Base-by-base conservation (phyloP, 495 filamentous ascomycete genomes). In the Talaromyces nanjingensis region DNA sequence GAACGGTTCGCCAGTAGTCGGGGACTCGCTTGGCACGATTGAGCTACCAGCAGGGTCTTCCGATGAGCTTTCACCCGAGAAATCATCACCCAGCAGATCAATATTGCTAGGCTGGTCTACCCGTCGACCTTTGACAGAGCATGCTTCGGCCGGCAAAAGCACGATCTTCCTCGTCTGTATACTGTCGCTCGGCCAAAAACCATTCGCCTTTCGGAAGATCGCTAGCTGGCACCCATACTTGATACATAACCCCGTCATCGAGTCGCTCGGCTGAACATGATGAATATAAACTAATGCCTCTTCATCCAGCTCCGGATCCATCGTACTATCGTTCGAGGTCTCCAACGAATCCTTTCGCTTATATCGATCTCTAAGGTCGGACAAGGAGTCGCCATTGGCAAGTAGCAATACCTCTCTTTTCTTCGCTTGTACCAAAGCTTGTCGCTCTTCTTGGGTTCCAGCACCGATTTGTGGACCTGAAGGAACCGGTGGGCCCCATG, bases 111-210 rank as follows among this genome's bases (percentile, higher is more conserved):
- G 49, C 25, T 66, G 63, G 31, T 59, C 65, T 39, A 77, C 60
- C 33, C 76, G 76, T 47, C 87, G 83, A 11, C 94, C 94, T 69
- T 92, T 93, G 39, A 92, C 83, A 24, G 86, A 86, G 72, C 94
- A 97, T 9, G 89, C 89, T 70, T 97, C 94, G 12, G 98, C 92
- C 3, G 94, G 94, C 29, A 98, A 74, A 8, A 96, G 79, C 16
- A 98, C 81, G 20, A 83, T 86, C 67, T 91, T 91, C 47, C 92
- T 86, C 60, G 85, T 83, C 71, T 97, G 93, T 39, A 97, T 89
- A 62, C 84, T 88, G 71, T 97, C 96, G 64, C 91, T 91, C 7
- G 91, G 90, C 94, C 94, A 98, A 67, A 98, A 84, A 18, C 93
- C 86, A 70, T 98, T 98, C 27, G 91, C 89, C 71, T 91, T 92